phyloP scores from a whole-genome alignment of 2,329 filamentous ascomycete genomes.

The Gnomoniopsis sp. region DNA sequence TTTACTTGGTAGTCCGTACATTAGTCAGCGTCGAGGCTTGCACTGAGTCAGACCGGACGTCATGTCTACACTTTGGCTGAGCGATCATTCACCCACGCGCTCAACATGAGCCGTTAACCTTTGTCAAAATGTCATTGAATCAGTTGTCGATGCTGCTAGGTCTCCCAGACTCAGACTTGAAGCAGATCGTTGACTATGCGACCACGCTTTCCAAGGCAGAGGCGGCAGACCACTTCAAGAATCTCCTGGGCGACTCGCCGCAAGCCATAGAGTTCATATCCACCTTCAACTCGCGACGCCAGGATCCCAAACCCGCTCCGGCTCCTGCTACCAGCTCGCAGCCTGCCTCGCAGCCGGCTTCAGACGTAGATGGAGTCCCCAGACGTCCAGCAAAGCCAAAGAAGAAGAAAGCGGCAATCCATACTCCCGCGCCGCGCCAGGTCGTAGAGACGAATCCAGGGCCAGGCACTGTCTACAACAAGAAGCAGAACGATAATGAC shows the following conservation, averaged over 20 bases:
- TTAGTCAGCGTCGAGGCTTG: too few species aligned
- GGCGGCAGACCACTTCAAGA: constrained; percentile 80
- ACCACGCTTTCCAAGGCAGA: constrained; percentile 71
- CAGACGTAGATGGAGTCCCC: constrained; percentile 40
- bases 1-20: too few species aligned
- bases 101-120: too few species aligned
- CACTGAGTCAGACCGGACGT: neutral
- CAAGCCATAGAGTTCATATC: constrained; percentile 74
- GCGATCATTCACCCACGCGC: too few species aligned
- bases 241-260: constrained; percentile 82
- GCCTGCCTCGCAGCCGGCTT: neutral
- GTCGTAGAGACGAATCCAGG: constrained; percentile 63
- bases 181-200: constrained; percentile 81
- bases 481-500: constrained; percentile 66
- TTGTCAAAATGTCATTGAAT: constrained; percentile 47
- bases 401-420: constrained; percentile 58
- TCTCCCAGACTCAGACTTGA: constrained; percentile 78
- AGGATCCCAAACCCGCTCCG: constrained; percentile 35
- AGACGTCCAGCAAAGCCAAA: constrained; percentile 44
- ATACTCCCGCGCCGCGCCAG: constrained; percentile 61
- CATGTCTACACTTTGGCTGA: neutral
- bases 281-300: constrained; percentile 69
- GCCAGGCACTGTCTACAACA: constrained; percentile 68
- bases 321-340: constrained; percentile 14
- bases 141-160: constrained; percentile 79